Conservation (phyloP, 2,329 filamentous ascomycete genomes). For the Penicillium crustosum region DNA sequence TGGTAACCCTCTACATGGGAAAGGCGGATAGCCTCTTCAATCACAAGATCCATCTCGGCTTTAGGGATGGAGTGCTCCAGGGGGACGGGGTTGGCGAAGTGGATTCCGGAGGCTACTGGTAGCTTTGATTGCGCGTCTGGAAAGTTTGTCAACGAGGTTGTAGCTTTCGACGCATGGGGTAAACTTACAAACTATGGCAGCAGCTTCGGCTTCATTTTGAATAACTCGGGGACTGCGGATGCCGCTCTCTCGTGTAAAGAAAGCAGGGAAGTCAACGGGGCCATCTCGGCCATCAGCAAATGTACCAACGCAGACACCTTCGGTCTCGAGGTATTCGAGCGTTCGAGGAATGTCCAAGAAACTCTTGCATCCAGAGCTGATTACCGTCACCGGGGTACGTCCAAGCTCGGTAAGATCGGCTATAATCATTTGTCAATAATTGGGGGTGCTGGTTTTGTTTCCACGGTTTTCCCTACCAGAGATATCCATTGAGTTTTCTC, state of each 20-base stretch:
- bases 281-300: conserved; percentile 79
- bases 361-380: conserved; percentile 91
- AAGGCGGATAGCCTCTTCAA: conserved; percentile 66
- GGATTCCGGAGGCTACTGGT: conserved; percentile 71
- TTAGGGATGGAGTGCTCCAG: conserved; percentile 67
- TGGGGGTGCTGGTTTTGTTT: background rate
- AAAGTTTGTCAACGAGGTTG: conserved; percentile 4
- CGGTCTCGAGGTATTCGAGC: conserved; percentile 73
- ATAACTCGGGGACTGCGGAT: conserved; percentile 74
- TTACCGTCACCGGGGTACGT: conserved; percentile 80
- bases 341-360: conserved; percentile 91
- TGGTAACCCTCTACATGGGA: conserved; percentile 64
- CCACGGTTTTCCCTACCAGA: conserved; percentile 51
- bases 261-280: conserved; percentile 81
- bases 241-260: conserved; percentile 88
- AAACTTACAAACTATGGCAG: conserved; percentile 72
- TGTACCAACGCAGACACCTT: conserved; percentile 76
- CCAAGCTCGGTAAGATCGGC: conserved; percentile 94
- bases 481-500: conserved; percentile 83
- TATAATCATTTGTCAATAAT: conserved; percentile 17
- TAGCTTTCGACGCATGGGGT: background rate
- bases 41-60: conserved; percentile 67
- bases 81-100: conserved; percentile 88
- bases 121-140: conserved; percentile 70
- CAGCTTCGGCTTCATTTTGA: conserved; percentile 74